phyloP scores from a whole-genome alignment of 441 rosid species.

The Populus hybrid region DNA sequence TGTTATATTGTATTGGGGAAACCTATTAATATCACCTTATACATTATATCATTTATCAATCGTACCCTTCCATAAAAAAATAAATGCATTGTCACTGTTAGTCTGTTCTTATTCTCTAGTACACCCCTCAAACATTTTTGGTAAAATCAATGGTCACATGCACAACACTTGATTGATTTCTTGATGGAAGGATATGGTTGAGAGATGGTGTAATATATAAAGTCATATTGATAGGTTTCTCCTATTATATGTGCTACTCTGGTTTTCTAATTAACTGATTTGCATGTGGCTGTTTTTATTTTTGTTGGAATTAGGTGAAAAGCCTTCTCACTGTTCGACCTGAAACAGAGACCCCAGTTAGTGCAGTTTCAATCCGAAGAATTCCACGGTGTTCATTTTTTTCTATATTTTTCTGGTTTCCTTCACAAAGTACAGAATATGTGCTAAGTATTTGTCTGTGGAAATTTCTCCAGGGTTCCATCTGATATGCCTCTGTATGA shows the following conservation, averaged over 20 bases:
- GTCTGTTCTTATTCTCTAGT: background rate
- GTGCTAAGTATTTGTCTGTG: background rate
- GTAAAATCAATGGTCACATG: background rate
- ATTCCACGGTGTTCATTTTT: constrained; percentile 62
- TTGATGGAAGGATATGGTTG: background rate
- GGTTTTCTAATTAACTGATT: constrained; percentile 12
- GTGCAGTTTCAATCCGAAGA: constrained; percentile 90
- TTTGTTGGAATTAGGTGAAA: constrained; percentile 53
- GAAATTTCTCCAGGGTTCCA: constrained; percentile 64
- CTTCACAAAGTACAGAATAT: background rate
- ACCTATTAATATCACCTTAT: background rate
- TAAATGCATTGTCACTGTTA: background rate
- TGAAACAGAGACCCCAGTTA: constrained; percentile 94
- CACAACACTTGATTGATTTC: background rate
- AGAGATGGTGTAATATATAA: background rate
- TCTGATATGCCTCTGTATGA: constrained; percentile 92
- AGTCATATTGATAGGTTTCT: background rate
- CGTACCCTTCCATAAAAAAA: background rate
- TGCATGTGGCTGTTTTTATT: constrained; percentile 4
- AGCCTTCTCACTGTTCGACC: constrained; percentile 95
- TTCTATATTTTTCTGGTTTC: background rate
- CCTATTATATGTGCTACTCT: background rate
- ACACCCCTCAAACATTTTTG: background rate
- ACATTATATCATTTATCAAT: background rate
- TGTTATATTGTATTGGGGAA: background rate